phyloP scores from a whole-genome alignment of 768 basidiomycete species.

The Tylopilus vinaceipallidus region DNA sequence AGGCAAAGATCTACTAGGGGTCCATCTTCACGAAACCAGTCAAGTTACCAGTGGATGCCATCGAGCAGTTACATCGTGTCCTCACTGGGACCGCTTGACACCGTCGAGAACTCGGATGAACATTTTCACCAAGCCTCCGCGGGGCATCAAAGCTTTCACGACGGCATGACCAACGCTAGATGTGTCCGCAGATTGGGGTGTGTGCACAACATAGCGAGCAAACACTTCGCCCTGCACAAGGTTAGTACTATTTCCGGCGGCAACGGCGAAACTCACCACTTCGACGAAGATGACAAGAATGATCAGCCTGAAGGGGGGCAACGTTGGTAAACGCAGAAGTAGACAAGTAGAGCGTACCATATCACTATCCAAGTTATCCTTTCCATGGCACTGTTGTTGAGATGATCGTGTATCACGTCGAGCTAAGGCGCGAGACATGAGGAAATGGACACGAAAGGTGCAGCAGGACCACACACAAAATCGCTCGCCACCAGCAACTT shows the following conservation, averaged over 20 bases:
- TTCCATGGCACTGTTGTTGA: constrained; percentile 88
- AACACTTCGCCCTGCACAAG: constrained; percentile 69
- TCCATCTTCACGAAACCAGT: not conserved
- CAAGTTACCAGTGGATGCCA: not conserved
- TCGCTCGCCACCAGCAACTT: constrained; percentile 85
- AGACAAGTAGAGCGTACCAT: constrained; percentile 45
- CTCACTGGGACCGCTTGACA: constrained; percentile 11
- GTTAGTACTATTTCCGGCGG: not conserved
- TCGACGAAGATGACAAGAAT: constrained; percentile 89
- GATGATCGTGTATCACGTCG: constrained; percentile 89
- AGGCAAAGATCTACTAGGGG: not conserved
- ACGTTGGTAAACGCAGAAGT: constrained; percentile 38
- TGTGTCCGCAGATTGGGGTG: not conserved
- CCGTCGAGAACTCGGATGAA: constrained; percentile 18
- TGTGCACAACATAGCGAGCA: constrained; percentile 70
- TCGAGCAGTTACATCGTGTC: not conserved
- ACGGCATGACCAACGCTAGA: constrained; percentile 4
- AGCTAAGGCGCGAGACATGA: constrained; percentile 45
- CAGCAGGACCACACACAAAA: constrained; percentile 55
- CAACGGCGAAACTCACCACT: constrained; percentile 45
- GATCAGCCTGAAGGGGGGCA: constrained; percentile 64
- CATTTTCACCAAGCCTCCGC: constrained; percentile 24
- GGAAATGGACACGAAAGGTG: not conserved
- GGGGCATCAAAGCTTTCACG: constrained; percentile 19
- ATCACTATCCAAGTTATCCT: constrained; percentile 84